Evolutionary conservation across 805 yeast species (phyloP), one percentile per base, ranked within the genome.

Genomic region (Saturnispora besseyi): DNA sequence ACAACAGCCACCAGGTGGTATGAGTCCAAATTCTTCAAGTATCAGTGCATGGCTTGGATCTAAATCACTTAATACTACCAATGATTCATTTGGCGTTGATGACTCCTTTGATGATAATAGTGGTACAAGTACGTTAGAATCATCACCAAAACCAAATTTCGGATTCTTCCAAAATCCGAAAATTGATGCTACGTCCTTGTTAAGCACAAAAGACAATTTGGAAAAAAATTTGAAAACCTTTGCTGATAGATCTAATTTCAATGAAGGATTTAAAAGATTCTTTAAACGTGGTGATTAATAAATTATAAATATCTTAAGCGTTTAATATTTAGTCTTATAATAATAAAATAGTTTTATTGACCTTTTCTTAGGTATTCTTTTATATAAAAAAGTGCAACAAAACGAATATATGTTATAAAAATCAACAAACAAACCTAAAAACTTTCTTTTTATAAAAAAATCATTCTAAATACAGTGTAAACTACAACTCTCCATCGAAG

Each of bases 221-320:
- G 70, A 65, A 68, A 77, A 62, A 64, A 73, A 65, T 67, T 69
- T 64, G 55, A 75, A 59, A 70, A 75, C 69, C 63, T 51, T 69
- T 64, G 55, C 56, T 15, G 88, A 82, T 52, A 79, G 79, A 50
- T 81, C 81, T 26, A 82, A 70, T 61, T 81, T 84, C 49, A 82
- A 82, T 60, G 88, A 83, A 59, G 82, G 81, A 54, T 73, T 84
- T 52, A 86, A 87, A 8, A 77, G 83, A 51, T 67, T 78, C 46
- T 77, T 77, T 61, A 70, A 74, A 51, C 67, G 65, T 55, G 57
- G 51, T 12, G 51, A 51, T 4, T 52, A 31, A 41, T 13, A 11
- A 15, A 26, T 42, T 42, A 18, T 24, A 13, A 10, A 13, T 24
- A 18, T 24, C 40, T 15, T 33, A 12, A 22, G 21, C 11, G 22